phyloP scores from a whole-genome alignment of 1,284 basidiomycete genomes.

The Naganishia sp. region DNA sequence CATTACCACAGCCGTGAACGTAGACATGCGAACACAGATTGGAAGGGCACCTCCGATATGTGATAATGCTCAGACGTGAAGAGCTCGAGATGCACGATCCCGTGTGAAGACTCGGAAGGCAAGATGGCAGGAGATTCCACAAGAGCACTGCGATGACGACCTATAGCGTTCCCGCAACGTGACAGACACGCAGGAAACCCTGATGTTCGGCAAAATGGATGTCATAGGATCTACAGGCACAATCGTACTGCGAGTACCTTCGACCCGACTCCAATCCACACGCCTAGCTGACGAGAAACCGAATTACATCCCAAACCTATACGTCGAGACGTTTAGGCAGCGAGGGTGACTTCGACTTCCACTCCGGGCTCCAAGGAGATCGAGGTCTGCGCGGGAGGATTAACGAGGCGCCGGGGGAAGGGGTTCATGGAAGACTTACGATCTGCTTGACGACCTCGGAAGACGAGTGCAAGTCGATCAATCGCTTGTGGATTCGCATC shows the following conservation, averaged over 20 bases:
- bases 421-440: slow-evolving; percentile 59
- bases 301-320: slow-evolving; percentile 3
- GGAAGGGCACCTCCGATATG: no score
- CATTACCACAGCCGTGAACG: no score
- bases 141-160: no score
- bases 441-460: slow-evolving; percentile 99
- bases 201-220: neutral
- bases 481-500: slow-evolving; percentile 98
- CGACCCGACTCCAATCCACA: neutral
- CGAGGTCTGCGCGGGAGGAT: slow-evolving; percentile 67
- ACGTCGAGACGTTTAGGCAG: slow-evolving; percentile 50
- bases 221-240: neutral
- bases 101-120: no score
- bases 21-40: no score
- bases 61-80: no score
- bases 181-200: neutral
- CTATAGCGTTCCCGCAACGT: no score
- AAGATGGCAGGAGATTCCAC: no score
- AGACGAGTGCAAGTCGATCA: slow-evolving; percentile 98
- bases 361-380: slow-evolving; percentile 99
- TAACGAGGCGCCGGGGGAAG: neutral
- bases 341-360: slow-evolving; percentile 99
- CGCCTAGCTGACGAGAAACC: slow-evolving; percentile 2
- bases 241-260: neutral
- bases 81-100: no score